Evolutionary conservation across 2,329 filamentous ascomycete genomes (phyloP).

Genomic region (Microdochium paspali): DNA sequence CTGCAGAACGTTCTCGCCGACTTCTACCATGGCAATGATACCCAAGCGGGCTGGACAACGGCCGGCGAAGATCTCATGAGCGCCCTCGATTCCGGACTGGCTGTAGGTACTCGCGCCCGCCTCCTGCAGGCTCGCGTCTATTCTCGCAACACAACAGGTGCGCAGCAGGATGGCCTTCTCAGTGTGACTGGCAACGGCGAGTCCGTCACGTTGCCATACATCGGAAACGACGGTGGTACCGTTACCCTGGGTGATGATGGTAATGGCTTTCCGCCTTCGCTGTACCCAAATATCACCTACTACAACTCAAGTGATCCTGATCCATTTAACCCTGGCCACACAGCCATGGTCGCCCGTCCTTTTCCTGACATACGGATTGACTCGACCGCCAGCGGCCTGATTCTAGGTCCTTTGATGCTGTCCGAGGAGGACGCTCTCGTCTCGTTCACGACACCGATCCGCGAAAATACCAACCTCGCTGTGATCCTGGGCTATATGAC

Average conservation of each 20-base stretch:
- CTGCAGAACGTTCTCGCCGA: conserved; percentile 41
- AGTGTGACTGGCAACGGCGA: conserved; percentile 48
- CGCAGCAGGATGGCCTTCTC: conserved; percentile 40
- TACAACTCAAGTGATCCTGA: conserved; percentile 31
- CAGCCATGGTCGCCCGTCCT: conserved; percentile 33
- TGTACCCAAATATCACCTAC: conserved; percentile 77
- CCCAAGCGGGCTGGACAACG: conserved; percentile 47
- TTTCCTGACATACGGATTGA: conserved; percentile 42
- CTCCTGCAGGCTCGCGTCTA: conserved; percentile 68
- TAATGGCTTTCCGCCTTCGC: conserved; percentile 58
- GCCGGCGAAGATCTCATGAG: conserved; percentile 59
- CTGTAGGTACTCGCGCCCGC: conserved; percentile 29
- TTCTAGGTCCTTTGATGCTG: conserved; percentile 66
- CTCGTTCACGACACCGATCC: conserved; percentile 73
- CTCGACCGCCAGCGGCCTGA: conserved; percentile 42
- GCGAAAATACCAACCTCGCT: conserved; percentile 49
- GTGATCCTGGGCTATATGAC: conserved; percentile 80
- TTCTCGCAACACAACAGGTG: conserved; percentile 55
- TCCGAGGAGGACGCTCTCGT: conserved; percentile 68
- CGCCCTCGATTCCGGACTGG: conserved; percentile 54
- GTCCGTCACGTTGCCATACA: conserved; percentile 53
- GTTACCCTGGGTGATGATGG: conserved; percentile 52
- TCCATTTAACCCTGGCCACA: conserved; percentile 27
- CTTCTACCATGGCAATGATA: conserved; percentile 47
- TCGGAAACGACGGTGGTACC: conserved; percentile 42